Base-by-base conservation (phyloP, 306 rosid genomes). In the Cicer pinnatifidum region DNA sequence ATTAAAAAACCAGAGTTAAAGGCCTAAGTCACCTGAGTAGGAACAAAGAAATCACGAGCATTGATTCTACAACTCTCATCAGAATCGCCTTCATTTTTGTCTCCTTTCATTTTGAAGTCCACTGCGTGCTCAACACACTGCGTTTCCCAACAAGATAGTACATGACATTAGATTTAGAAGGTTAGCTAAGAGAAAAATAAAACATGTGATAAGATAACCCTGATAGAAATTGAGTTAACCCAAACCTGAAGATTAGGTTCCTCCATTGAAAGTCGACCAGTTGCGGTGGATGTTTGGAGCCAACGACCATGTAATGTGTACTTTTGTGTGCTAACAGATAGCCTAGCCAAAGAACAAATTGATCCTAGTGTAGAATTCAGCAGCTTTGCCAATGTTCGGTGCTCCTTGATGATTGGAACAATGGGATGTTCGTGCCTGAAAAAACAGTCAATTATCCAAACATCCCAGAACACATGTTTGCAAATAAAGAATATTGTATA, bases 241-340 rank as follows among this genome's bases (percentile, higher is more conserved):
- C 62, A 83, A 75, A 94, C 98, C 96, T 94, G 98, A 81, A 91
- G 98, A 82, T 94, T 94, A 65, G 98, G 98, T 73, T 91, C 98
- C 84, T 94, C 98, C 88, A 91, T 94, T 74, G 98, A 94, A 81
- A 91, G 97, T 76, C 98, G 88, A 69, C 98, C 98, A 73, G 98
- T 94, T 71, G 98, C 97, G 6, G 98, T 94, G 19, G 96, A 91
- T 67, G 95, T 91, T 81, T 94, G 98, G 72, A 91, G 95, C 98
- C 98, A 94, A 82, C 79, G 96, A 77, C 97, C 98, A 67, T 94
- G 96, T 79, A 94, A 81, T 5, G 98, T 85, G 69, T 94, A 90
- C 81, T 85, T 91, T 69, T 94, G 97, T 54, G 91, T 91, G 84
- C 79, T 79, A 40, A 73, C 75, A 47, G 96, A 94, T 1, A 87